Percentiles rank a stretch among this genome's conserved stretches.
phyloP scores from a whole-genome alignment of 306 rosid genomes.

The Trifolium fragiferum region DNA sequence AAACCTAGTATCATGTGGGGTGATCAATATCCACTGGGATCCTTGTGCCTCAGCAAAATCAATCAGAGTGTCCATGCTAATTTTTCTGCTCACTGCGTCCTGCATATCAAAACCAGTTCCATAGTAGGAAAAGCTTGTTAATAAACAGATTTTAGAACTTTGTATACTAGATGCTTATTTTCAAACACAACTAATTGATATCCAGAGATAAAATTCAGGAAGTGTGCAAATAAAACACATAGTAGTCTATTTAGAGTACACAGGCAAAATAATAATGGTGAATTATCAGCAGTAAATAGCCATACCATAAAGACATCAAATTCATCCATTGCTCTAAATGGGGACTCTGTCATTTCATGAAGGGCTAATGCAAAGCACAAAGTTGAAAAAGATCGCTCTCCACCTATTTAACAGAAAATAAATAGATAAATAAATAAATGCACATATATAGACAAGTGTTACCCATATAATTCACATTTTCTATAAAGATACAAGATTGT shows the following conservation, averaged over 20 bases:
- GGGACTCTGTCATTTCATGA: slow-evolving; percentile 94
- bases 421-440: slow-evolving; percentile 5
- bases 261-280: neutral
- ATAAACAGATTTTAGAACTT: slow-evolving; percentile 3
- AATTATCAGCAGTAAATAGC: slow-evolving; percentile 1
- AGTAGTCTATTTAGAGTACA: neutral
- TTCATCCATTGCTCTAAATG: slow-evolving; percentile 97
- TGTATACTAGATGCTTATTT: neutral
- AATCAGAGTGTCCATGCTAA: slow-evolving; percentile 87
- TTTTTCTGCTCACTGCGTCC: slow-evolving; percentile 96
- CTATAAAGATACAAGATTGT: neutral
- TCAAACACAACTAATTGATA: neutral
- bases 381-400: slow-evolving; percentile 95
- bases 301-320: slow-evolving; percentile 95
- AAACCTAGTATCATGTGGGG: slow-evolving; percentile 97
- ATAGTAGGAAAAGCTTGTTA: slow-evolving; percentile 22
- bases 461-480: neutral
- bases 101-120: slow-evolving; percentile 46
- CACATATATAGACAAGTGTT: neutral
- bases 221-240: slow-evolving; percentile 3
- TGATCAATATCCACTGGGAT: slow-evolving; percentile 93
- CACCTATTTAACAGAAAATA: slow-evolving; percentile 59
- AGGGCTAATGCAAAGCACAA: slow-evolving; percentile 91
- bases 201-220: neutral
- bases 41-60: slow-evolving; percentile 85